Evolutionary conservation across 805 yeast genomes (phyloP).

Genomic region (Lipomyces sp.): DNA sequence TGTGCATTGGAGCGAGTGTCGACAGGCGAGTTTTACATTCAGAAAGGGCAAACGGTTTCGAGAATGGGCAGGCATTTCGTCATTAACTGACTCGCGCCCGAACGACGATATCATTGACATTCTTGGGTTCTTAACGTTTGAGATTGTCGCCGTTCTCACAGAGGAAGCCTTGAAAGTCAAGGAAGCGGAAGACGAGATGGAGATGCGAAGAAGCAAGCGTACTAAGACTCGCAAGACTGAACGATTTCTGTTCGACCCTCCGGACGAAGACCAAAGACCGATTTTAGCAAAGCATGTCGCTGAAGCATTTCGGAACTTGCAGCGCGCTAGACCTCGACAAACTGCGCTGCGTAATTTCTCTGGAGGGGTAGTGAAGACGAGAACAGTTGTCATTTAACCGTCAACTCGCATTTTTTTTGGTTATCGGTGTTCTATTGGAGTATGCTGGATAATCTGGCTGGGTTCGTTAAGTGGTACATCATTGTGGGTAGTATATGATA

Average conservation of each 20-base stretch:
- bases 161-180: conserved; percentile 86
- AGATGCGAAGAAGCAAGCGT: conserved; percentile 36
- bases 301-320: conserved; percentile 85
- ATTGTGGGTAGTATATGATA: background rate
- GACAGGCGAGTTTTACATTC: conserved; percentile 95
- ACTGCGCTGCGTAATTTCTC: conserved; percentile 67
- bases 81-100: conserved; percentile 82
- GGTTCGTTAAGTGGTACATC: background rate
- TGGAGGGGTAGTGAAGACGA: conserved; percentile 59
- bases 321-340: conserved; percentile 53
- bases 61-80: conserved; percentile 91
- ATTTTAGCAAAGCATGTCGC: conserved; percentile 74
- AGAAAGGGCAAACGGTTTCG: conserved; percentile 89
- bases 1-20: conserved; percentile 98
- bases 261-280: conserved; percentile 78
- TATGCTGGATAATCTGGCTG: background rate
- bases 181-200: conserved; percentile 56
- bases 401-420: no score
- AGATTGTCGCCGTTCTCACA: conserved; percentile 90
- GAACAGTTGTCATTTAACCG: conserved; percentile 51
- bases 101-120: conserved; percentile 96
- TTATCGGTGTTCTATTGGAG: no score
- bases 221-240: conserved; percentile 50
- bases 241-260: conserved; percentile 73
- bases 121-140: conserved; percentile 91